These are phyloP conservation scores for Leccinum ponderosum DNA, from an alignment of 1,284 basidiomycete species.

Conservation along the genomic window DNA sequence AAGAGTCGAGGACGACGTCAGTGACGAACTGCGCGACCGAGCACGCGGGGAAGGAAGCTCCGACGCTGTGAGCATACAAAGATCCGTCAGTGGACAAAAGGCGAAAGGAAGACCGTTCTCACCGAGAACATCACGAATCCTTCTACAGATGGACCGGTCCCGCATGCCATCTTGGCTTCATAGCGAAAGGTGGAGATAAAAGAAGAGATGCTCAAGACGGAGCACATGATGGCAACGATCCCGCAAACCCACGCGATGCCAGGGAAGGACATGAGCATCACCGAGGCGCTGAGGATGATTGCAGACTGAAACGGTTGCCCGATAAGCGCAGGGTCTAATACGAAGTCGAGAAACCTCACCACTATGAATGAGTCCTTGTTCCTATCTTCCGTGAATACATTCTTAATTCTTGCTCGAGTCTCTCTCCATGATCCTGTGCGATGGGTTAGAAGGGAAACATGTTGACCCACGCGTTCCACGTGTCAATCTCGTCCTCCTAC, in stretches of 20 bases:
- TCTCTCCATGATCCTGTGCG: constrained; percentile 54
- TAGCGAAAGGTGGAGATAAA: no score
- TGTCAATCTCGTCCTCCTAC: constrained; percentile 76
- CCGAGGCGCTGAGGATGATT: no score
- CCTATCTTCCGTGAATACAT: constrained; percentile 47
- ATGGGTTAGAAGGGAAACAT: background rate
- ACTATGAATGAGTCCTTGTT: constrained; percentile 45
- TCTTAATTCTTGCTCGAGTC: constrained; percentile 51
- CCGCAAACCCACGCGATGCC: no score
- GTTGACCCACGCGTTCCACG: constrained; percentile 65
- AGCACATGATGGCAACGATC: no score
- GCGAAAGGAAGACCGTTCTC: background rate
- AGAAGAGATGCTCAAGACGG: no score
- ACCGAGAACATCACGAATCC: background rate
- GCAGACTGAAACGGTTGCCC: background rate
- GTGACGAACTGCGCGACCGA: background rate
- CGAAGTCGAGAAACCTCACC: background rate
- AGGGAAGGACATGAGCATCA: no score
- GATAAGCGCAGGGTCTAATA: background rate
- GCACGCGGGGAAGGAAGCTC: no score
- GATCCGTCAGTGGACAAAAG: background rate
- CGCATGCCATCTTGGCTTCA: background rate
- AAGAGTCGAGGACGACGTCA: no score
- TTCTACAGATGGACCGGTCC: background rate
- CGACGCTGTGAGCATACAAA: background rate